These are phyloP conservation scores for Tolypocladium cylindrosporum DNA, from an alignment of 2,329 filamentous ascomycete species.

Conservation along the genomic window DNA sequence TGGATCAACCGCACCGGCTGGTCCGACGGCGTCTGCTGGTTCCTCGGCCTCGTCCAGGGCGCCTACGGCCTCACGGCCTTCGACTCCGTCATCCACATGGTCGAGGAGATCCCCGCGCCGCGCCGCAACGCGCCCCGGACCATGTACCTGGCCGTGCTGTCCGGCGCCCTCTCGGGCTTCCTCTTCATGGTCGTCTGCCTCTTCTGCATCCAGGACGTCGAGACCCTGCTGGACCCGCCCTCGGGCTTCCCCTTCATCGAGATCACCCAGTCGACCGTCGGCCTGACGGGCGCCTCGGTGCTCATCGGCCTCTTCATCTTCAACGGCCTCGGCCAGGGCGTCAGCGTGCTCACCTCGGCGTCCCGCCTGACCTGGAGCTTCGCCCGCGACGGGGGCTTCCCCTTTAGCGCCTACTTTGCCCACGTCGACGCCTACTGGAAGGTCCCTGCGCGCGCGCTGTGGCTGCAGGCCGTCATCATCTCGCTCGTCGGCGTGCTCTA, in stretches of 20 bases:
- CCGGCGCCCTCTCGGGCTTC: conserved; percentile 37
- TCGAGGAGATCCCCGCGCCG: conserved; percentile 45
- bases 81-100: conserved; percentile 48
- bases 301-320: conserved; percentile 43
- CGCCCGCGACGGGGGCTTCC: conserved; percentile 40
- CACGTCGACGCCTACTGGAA: conserved; percentile 35
- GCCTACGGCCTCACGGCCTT: conserved; percentile 47
- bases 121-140: conserved; percentile 38
- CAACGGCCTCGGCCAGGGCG: conserved; percentile 43
- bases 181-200: conserved; percentile 42
- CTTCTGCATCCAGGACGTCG: conserved; percentile 37
- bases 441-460: conserved; percentile 40
- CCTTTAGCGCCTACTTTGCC: conserved; percentile 34
- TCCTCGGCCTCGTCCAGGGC: conserved; percentile 45
- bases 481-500: conserved; percentile 42
- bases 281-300: conserved; percentile 27
- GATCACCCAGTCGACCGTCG: conserved; percentile 26
- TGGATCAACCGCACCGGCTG: conserved; percentile 40
- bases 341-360: conserved; percentile 39
- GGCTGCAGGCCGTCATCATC: conserved; percentile 36
- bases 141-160: conserved; percentile 41
- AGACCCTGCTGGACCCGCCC: conserved; percentile 26
- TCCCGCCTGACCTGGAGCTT: conserved; percentile 45
- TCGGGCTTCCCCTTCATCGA: conserved; percentile 39
- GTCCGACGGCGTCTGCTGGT: conserved; percentile 46